Percentiles rank a stretch among this genome's conserved stretches.
These are phyloP conservation scores for Luvunga scandens DNA, from an alignment of 345 rosid species.

Conservation along the genomic window DNA sequence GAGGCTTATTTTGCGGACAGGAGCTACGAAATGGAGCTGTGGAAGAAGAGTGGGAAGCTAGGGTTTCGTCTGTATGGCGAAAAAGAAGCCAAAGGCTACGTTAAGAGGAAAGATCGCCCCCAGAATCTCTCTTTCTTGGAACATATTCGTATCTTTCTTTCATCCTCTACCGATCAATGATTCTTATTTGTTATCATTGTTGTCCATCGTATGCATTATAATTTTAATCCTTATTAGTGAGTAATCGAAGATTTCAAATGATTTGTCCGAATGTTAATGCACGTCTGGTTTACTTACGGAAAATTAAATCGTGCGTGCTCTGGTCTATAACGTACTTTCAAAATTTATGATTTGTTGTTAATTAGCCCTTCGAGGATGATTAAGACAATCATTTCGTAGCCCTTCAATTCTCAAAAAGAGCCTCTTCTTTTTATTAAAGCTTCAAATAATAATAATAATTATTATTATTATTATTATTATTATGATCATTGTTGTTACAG, in stretches of 20 bases:
- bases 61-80: slow-evolving; percentile 53
- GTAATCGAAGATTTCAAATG: not conserved
- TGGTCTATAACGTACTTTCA: too few relatives aligned
- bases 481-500: too few relatives aligned
- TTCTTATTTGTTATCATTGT: not conserved
- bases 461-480: too few relatives aligned
- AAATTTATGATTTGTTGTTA: too few relatives aligned
- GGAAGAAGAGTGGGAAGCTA: slow-evolving; percentile 46
- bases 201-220: too few relatives aligned
- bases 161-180: slow-evolving; percentile 38
- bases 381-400: not conserved
- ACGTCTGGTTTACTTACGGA: too few relatives aligned
- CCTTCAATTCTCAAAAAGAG: not conserved
- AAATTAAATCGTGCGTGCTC: too few relatives aligned
- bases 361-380: not conserved
- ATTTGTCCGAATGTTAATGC: too few relatives aligned
- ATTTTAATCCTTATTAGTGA: not conserved
- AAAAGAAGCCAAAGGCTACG: slow-evolving; percentile 69
- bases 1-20: slow-evolving; percentile 68
- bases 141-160: slow-evolving; percentile 56
- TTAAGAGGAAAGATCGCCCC: slow-evolving; percentile 64
- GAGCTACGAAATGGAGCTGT: slow-evolving; percentile 60
- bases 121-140: slow-evolving; percentile 63
- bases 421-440: too few relatives aligned
- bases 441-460: too few relatives aligned